Conservation (phyloP, 1,284 basidiomycete species). For the Tilletia setariae region DNA sequence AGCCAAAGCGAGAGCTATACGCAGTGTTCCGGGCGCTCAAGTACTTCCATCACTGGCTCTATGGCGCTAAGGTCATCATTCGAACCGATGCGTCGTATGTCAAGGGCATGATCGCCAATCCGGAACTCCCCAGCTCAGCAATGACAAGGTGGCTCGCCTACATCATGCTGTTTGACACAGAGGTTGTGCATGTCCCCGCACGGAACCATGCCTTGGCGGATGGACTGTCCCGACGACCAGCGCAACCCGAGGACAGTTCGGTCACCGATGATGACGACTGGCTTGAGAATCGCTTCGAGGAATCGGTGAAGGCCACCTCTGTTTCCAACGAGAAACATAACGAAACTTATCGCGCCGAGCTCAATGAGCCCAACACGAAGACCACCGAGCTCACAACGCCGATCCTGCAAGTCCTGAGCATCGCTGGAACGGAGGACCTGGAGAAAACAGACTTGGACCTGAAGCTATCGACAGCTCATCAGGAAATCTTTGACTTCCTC, state of each 20-base stretch:
- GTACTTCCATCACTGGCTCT: not conserved
- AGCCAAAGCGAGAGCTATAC: constrained; percentile 1
- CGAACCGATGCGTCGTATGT: not conserved
- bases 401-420: too few relatives aligned
- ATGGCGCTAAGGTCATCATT: not conserved
- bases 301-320: too few relatives aligned
- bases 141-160: not conserved
- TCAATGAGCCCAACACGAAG: too few relatives aligned
- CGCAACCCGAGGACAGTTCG: not conserved
- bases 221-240: not conserved
- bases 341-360: too few relatives aligned
- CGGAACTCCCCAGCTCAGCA: not conserved
- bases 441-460: too few relatives aligned
- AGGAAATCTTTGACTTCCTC: not conserved
- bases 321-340: too few relatives aligned
- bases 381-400: too few relatives aligned
- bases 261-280: not conserved
- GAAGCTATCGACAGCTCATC: not conserved
- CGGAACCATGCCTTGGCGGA: not conserved
- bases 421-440: too few relatives aligned
- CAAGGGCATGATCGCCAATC: not conserved
- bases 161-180: not conserved
- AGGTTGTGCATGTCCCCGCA: not conserved
- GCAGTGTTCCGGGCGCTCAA: not conserved
- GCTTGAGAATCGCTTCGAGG: not conserved